Evolutionary conservation across 805 yeast species (phyloP), one percentile per base, ranked within the genome.

Genomic region (Danielia reshetovae): DNA sequence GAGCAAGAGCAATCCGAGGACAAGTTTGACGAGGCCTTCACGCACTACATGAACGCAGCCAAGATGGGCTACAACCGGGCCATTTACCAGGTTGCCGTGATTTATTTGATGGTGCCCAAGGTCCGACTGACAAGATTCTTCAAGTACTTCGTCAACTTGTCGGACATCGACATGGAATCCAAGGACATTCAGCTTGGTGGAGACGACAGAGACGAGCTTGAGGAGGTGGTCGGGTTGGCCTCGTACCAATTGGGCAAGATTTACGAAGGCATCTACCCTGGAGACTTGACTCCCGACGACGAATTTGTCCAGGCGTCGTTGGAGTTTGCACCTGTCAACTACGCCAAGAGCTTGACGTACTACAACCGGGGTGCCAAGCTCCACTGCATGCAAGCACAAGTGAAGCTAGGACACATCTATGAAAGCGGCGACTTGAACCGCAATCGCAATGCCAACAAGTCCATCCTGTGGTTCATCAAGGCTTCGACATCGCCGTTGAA

Each of bases 191-290:
- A 57, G 30, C 52, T 64, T 33, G 52, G 51, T 15, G 67, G 56
- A 7, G 67, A 61, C 12, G 72, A 67, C 39, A 50, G 52, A 28
- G 65, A 63, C 27, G 72, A 67, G 46, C 52, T 67, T 30, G 59
- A 57, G 27, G 68, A 67, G 37, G 58, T 67, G 14, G 57, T 67
- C 18, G 73, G 70, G 0, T 50, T 55, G 44, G 68, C 72, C 2
- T 57, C 59, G 32, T 65, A 49, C 49, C 68, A 68, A 44, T 49
- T 68, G 37, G 73, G 70, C 3, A 57, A 57, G 35, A 55, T 68
- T 25, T 64, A 65, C 43, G 73, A 68, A 49, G 73, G 73, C 1
- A 56, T 64, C 9, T 68, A 67, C 42, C 72, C 73, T 5, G 70
- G 70, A 4, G 70, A 65, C 40, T 52, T 67, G 30, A 39, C 54